phyloP scores from a whole-genome alignment of 2,329 filamentous ascomycete genomes.

The Fusarium sambucinum region DNA sequence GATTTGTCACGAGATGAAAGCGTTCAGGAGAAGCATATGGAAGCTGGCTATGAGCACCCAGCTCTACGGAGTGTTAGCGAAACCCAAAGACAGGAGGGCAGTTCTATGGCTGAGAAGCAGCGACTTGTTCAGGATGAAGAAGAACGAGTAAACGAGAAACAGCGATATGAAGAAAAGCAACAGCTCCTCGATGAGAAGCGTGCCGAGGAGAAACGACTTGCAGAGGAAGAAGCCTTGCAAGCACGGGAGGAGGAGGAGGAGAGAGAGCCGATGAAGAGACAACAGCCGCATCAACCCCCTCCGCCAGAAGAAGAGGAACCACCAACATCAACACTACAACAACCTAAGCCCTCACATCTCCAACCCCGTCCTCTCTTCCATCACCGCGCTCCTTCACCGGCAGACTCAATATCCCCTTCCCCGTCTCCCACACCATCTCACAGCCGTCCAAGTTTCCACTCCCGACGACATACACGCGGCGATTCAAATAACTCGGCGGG shows the following conservation, averaged over 20 bases:
- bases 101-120: slow-evolving; percentile 31
- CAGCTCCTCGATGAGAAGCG: slow-evolving; percentile 4
- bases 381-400: slow-evolving; percentile 29
- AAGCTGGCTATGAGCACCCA: not conserved
- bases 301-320: slow-evolving; percentile 14
- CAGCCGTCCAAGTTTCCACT: slow-evolving; percentile 5
- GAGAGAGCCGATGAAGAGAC: slow-evolving; percentile 5
- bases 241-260: not conserved
- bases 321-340: slow-evolving; percentile 19
- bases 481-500: slow-evolving; percentile 33
- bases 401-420: slow-evolving; percentile 26
- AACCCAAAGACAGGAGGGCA: slow-evolving; percentile 6
- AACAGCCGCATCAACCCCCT: slow-evolving; percentile 5
- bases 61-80: slow-evolving; percentile 10
- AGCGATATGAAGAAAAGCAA: slow-evolving; percentile 10
- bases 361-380: slow-evolving; percentile 41
- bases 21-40: slow-evolving; percentile 26
- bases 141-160: slow-evolving; percentile 7
- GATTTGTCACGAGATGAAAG: slow-evolving; percentile 25
- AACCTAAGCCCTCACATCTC: slow-evolving; percentile 28
- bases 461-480: slow-evolving; percentile 22
- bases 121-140: slow-evolving; percentile 13
- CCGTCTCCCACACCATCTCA: slow-evolving; percentile 32
- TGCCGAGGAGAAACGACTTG: slow-evolving; percentile 9
- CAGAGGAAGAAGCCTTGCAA: slow-evolving; percentile 11